phyloP scores from a whole-genome alignment of 1,284 basidiomycete species.

The Boletus mariae region DNA sequence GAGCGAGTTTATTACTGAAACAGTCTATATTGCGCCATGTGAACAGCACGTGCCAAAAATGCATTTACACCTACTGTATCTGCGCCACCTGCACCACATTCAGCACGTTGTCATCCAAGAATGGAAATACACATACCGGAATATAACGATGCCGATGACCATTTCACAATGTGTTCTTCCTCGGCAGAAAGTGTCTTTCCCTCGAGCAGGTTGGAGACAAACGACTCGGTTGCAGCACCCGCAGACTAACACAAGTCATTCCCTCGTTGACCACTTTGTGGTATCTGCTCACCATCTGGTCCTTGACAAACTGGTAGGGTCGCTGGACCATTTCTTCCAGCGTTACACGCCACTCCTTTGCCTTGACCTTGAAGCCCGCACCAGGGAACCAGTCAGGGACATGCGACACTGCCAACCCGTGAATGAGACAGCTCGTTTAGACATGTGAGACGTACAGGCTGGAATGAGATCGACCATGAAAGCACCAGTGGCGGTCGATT shows the following conservation, averaged over 20 bases:
- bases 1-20: slow-evolving; percentile 39
- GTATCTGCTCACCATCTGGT: slow-evolving; percentile 47
- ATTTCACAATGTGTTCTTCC: slow-evolving; percentile 54
- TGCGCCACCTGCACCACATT: slow-evolving; percentile 35
- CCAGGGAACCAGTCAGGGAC: slow-evolving; percentile 66
- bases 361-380: slow-evolving; percentile 52
- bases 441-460: slow-evolving; percentile 37
- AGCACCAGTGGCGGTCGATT: slow-evolving; percentile 53
- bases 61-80: slow-evolving; percentile 39
- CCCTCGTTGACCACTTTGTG: not conserved
- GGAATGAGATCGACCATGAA: slow-evolving; percentile 60
- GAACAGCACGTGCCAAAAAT: slow-evolving; percentile 26
- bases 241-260: slow-evolving; percentile 37
- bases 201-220: slow-evolving; percentile 49
- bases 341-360: slow-evolving; percentile 47
- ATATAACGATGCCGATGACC: slow-evolving; percentile 59
- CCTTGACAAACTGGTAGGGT: slow-evolving; percentile 55
- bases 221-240: slow-evolving; percentile 50
- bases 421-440: slow-evolving; percentile 5
- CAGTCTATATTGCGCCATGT: slow-evolving; percentile 32
- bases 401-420: slow-evolving; percentile 44
- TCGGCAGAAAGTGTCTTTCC: slow-evolving; percentile 42
- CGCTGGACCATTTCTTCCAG: slow-evolving; percentile 52
- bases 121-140: slow-evolving; percentile 38
- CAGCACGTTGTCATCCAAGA: not conserved